A percentile compares a stretch with the other conserved stretches of the same genome.
Evolutionary conservation across 306 rosid genomes (phyloP).

Genomic region (Cucumis hystrix): DNA sequence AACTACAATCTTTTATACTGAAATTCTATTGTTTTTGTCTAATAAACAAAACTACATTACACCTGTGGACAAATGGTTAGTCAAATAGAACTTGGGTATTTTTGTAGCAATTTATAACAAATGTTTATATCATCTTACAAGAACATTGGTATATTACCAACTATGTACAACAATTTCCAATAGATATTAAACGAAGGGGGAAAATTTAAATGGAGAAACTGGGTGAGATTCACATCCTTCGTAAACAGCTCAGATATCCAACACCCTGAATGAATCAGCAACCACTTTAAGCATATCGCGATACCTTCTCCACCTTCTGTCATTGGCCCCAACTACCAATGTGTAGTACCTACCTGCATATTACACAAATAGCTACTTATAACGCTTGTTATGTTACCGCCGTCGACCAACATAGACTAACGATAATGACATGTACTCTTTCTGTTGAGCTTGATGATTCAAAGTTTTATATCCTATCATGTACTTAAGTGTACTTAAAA

Average conservation of each 20-base stretch:
- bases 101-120: not conserved
- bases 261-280: conserved; percentile 77
- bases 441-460: no score
- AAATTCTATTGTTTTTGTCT: not conserved
- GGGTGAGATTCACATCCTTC: not conserved
- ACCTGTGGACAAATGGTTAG: not conserved
- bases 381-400: not conserved
- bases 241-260: conserved; percentile 42
- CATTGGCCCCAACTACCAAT: conserved; percentile 67
- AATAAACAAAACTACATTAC: not conserved
- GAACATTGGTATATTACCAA: not conserved
- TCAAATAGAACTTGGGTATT: not conserved
- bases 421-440: not conserved
- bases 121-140: not conserved
- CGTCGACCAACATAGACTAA: not conserved
- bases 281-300: conserved; percentile 73
- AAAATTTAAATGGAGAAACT: not conserved
- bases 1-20: no score
- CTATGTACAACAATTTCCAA: not conserved
- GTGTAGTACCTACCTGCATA: conserved; percentile 79
- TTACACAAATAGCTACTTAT: not conserved
- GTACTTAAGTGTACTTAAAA: no score
- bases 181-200: not conserved
- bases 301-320: conserved; percentile 79
- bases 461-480: no score